Evolutionary conservation across 805 yeast species (phyloP), one percentile per base, ranked within the genome.

Genomic region (Helenozyma baotianmanensis): DNA sequence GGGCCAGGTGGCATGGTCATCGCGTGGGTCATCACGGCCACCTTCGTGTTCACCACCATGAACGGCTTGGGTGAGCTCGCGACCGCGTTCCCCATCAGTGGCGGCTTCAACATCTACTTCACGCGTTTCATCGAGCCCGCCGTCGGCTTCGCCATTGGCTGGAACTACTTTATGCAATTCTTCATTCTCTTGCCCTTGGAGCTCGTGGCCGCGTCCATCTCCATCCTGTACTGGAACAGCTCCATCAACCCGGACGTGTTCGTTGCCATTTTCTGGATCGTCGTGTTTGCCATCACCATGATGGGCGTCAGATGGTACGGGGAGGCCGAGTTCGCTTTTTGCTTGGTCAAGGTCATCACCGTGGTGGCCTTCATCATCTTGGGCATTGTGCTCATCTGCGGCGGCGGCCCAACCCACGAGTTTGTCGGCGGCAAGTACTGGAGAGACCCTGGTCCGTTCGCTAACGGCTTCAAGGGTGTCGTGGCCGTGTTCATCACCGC

Each of bases 261-360:
- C 56, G 77, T 76, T 22, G 67, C 72, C 2, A 66, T 78, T 23
- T 78, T 79, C 45, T 79, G 67, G 47, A 64, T 61, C 3, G 47
- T 74, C 19, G 68, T 80, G 39, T 52, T 74, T 21, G 38, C 55
- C 24, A 72, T 78, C 39, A 78, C 78, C 53, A 55, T 78, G 35
- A 70, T 76, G 33, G 84, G 85, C 45, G 80, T 77, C 23, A 66
- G 62, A 45, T 83, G 83, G 37, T 80, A 78, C 48, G 85, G 84
- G 55, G 86, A 80, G 56, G 77, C 78, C 21, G 86, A 80, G 55
- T 77, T 73, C 43, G 50, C 73, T 26, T 70, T 80, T 45, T 73
- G 79, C 33, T 29, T 63, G 14, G 60, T 72, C 35, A 80, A 80
- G 53, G 72, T 77, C n/a, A 29, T 67, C 13, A 77, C 82, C 55